A percentile compares a stretch with the other conserved stretches of the same genome.
Conservation (phyloP, 805 yeast species). For the Maudiozyma serrabonitensis region DNA sequence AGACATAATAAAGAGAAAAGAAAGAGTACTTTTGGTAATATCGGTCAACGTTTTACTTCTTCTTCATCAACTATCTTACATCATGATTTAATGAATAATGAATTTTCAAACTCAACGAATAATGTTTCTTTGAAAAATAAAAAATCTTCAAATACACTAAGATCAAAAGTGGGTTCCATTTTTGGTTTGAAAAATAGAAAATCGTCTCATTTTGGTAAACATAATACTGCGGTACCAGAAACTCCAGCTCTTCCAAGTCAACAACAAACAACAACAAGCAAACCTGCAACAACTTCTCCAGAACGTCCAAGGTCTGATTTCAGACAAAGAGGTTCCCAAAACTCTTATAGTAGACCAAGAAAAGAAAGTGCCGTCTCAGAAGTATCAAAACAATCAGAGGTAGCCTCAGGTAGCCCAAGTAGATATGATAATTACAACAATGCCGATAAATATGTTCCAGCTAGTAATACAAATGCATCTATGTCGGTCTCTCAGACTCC, state of each 20-base stretch:
- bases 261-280: neutral
- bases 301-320: neutral
- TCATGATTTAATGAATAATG: slow-evolving; percentile 26
- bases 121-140: slow-evolving; percentile 24
- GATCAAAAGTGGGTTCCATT: slow-evolving; percentile 68
- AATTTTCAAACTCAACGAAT: slow-evolving; percentile 24
- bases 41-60: slow-evolving; percentile 23
- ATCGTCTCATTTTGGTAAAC: slow-evolving; percentile 6
- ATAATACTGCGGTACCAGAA: slow-evolving; percentile 4
- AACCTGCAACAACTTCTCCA: neutral
- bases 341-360: neutral
- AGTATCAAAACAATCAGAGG: neutral
- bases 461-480: neutral
- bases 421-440: neutral
- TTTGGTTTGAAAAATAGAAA: slow-evolving; percentile 40
- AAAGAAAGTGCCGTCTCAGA: neutral
- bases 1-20: slow-evolving; percentile 13
- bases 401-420: neutral
- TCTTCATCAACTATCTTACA: slow-evolving; percentile 24
- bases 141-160: slow-evolving; percentile 35
- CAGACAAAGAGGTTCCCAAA: neutral
- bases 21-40: slow-evolving; percentile 20
- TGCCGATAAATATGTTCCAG: neutral
- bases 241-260: neutral
- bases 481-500: slow-evolving; percentile 25